phyloP scores from a whole-genome alignment of 1,139 yeast species.

The Candida smagusa region DNA sequence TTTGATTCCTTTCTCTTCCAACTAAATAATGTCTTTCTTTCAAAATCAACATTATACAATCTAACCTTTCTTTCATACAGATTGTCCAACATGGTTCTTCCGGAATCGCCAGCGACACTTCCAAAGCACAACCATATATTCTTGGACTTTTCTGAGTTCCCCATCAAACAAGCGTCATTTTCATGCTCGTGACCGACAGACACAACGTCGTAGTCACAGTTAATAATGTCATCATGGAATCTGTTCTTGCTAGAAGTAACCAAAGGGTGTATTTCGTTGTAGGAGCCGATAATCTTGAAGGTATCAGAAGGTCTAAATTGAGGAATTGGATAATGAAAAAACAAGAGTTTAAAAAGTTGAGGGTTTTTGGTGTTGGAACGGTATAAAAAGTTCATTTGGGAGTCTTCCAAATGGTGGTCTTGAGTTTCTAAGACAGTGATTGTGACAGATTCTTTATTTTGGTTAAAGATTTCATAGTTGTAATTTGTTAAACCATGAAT shows the following conservation, averaged over 20 bases:
- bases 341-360: constrained; percentile 31
- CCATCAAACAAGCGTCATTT: constrained; percentile 46
- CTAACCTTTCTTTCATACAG: constrained; percentile 32
- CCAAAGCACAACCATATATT: constrained; percentile 41
- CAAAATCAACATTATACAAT: constrained; percentile 34
- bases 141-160: constrained; percentile 14
- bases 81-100: constrained; percentile 23
- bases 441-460: constrained; percentile 19
- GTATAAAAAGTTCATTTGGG: constrained; percentile 26
- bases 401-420: constrained; percentile 24
- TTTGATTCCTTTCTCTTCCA: constrained; percentile 38
- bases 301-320: constrained; percentile 49
- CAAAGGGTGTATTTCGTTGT: constrained; percentile 44
- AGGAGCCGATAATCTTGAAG: constrained; percentile 47
- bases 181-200: constrained; percentile 57
- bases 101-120: constrained; percentile 40
- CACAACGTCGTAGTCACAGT: constrained; percentile 40
- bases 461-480: constrained; percentile 22
- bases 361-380: constrained; percentile 10
- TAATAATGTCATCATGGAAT: constrained; percentile 34
- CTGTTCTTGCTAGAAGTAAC: constrained; percentile 31
- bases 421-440: constrained; percentile 36
- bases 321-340: constrained; percentile 51
- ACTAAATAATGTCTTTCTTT: constrained; percentile 25
- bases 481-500: constrained; percentile 39